Base-by-base conservation (phyloP, 192 early-diverging fungal genomes). In the Coemansia sp. region DNA sequence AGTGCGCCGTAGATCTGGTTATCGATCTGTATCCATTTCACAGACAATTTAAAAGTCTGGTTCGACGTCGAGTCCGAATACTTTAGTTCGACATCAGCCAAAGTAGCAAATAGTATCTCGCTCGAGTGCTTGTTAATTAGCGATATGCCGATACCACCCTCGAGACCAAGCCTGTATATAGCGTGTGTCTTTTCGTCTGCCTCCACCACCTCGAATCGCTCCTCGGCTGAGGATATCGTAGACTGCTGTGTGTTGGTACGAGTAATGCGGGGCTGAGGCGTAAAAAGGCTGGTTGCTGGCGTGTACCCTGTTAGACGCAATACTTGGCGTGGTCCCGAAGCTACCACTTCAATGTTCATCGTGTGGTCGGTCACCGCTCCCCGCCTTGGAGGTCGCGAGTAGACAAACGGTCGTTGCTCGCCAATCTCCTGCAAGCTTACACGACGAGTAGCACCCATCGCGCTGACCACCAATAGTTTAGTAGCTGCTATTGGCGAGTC, bases 11-110 rank as follows among this genome's bases (percentile, higher is more conserved):
- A 91, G 3, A 97, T 79, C 78, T 99, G 97, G 83, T 98, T 99
- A 78, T 99, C 98, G 64, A 99, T 90, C 88, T 97, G 95, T 22
- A 97, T 70, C 97, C 97, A 99, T 60, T 95, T 91, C 20, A 95
- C 88, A 43, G 87, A 82, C 78, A 94, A 88, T 31, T 87, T 89
- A 22, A 92, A 63, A 16, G 92, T 91, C 82, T 93, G 92, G 76
- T 93, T 93, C 50, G 90, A 87, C 10, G 88, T 92, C 0, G 94
- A 92, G 62, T 98, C 96, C 2, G 87, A 91, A 50, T 89, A 91
- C 24, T 87, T 89, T 52, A 97, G 79, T 76, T 91, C 89, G 22
- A 97, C 73, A 0, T 91, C 90, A 18, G 91, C 87, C 62, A 94
- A 80, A 16, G 94, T 93, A 0, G 90, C 78, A 81, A 97, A 99